Conservation (phyloP, 2,329 filamentous ascomycete species). For the Chrysosporium queenslandicum region DNA sequence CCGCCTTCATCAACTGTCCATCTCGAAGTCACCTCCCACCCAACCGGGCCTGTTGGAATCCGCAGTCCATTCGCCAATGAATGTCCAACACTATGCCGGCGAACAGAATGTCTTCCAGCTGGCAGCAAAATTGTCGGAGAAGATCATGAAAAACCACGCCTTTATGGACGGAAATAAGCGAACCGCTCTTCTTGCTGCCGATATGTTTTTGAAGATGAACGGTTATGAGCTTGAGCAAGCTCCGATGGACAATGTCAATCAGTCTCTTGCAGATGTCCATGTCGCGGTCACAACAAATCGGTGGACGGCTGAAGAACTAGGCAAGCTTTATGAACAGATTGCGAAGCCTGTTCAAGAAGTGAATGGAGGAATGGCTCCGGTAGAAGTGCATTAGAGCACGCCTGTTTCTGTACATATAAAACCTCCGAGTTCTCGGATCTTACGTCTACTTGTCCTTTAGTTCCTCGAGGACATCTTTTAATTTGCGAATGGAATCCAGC, state of each 20-base stretch:
- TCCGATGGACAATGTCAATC: conserved; percentile 11
- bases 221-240: conserved; percentile 21
- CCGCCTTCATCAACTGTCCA: too few relatives aligned
- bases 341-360: conserved; percentile 2
- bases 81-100: background rate
- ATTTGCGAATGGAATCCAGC: conserved; percentile 1
- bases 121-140: too few relatives aligned
- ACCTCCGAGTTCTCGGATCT: background rate
- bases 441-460: conserved; percentile 3
- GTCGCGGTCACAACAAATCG: conserved; percentile 16
- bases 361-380: background rate
- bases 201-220: conserved; percentile 27
- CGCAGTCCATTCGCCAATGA: background rate
- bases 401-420: background rate
- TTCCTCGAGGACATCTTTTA: conserved; percentile 1
- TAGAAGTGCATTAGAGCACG: background rate
- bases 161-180: conserved; percentile 17
- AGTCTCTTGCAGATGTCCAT: conserved; percentile 15
- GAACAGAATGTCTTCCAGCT: too few relatives aligned
- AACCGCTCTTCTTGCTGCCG: conserved; percentile 24
- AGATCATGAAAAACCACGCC: too few relatives aligned
- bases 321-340: background rate
- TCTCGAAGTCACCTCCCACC: too few relatives aligned
- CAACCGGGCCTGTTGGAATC: background rate
- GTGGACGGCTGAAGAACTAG: conserved; percentile 12